Evolutionary conservation across 257 asterid species (phyloP), one percentile per base, ranked within the genome.

Genomic region (Solanum commersonii): DNA sequence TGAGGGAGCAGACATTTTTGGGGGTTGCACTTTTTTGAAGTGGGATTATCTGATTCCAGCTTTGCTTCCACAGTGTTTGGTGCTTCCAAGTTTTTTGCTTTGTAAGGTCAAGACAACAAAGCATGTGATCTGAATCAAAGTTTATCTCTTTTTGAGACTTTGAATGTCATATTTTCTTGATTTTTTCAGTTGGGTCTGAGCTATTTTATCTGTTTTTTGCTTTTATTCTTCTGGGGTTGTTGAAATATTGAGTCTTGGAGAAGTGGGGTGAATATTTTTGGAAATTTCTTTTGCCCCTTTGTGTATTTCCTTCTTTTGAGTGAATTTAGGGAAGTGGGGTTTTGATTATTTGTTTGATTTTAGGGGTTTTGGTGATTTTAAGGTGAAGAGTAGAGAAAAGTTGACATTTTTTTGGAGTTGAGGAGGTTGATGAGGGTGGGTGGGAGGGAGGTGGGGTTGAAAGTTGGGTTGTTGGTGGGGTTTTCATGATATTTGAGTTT

Each of bases 1-100:
- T 83, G 70, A 87, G 88, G 90, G 90, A 88, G 88, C 92, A 88
- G 85, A 89, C 92, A 90, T 83, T 90, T 90, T 87, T 77, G 84
- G 90, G 90, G 65, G 85, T 44, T 79, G 87, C 90, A 85, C 93
- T 91, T 91, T 74, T 79, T 90, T 87, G 91, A 91, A 87, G 89
- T 91, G 90, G 88, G 91, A 88, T 87, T 83, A 83, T 88, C 83
- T 71, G 84, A 84, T 87, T 86, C 16, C 78, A 60, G 65, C 71
- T 73, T 86, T 65, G 35, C 74, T 86, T 85, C 59, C 71, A 86
- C 35, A 63, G 70, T 86, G 84, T 86, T 59, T 73, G 42, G 84
- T 71, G 71, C 83, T 72, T 23, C 38, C 23, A 15, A 13, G 16
- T 63, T 46, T 65, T 79, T 56, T 87, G 29, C 46, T 86, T 77